A percentile compares a stretch with the other conserved stretches of the same genome.
Conservation (phyloP, 257 asterid genomes). For the Solanum corneliomulleri region DNA sequence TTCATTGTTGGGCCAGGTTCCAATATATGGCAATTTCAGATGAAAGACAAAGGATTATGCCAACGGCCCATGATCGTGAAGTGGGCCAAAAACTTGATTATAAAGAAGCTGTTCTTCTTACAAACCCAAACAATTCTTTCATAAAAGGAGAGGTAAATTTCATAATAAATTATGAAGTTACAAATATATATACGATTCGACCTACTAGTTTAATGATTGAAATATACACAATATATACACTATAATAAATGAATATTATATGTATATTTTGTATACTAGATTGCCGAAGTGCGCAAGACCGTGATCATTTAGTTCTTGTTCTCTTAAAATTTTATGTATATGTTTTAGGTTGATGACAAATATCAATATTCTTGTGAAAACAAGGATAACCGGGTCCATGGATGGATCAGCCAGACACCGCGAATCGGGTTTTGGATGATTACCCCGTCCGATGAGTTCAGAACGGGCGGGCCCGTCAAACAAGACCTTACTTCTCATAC, state of each 20-base stretch:
- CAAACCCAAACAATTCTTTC: conserved; percentile 42
- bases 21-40: conserved; percentile 78
- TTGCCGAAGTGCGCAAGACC: not conserved
- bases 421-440: conserved; percentile 78
- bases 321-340: too few relatives aligned
- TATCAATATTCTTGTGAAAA: conserved; percentile 81
- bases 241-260: too few relatives aligned
- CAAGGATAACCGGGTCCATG: conserved; percentile 60
- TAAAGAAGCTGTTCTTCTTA: conserved; percentile 78
- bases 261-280: not conserved
- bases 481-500: conserved; percentile 93
- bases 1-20: conserved; percentile 35
- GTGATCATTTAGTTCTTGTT: too few relatives aligned
- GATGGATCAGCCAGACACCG: conserved; percentile 62
- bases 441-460: conserved; percentile 74
- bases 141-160: conserved; percentile 64
- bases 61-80: conserved; percentile 45
- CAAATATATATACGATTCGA: too few relatives aligned
- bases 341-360: conserved; percentile 72
- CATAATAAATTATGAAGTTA: not conserved
- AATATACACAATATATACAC: too few relatives aligned
- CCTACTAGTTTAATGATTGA: too few relatives aligned
- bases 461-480: conserved; percentile 76
- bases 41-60: conserved; percentile 77
- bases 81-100: conserved; percentile 55